A percentile compares a stretch with the other conserved stretches of the same genome.
phyloP scores from a whole-genome alignment of 129 eudicot species.

The Scalesia atractyloides region DNA sequence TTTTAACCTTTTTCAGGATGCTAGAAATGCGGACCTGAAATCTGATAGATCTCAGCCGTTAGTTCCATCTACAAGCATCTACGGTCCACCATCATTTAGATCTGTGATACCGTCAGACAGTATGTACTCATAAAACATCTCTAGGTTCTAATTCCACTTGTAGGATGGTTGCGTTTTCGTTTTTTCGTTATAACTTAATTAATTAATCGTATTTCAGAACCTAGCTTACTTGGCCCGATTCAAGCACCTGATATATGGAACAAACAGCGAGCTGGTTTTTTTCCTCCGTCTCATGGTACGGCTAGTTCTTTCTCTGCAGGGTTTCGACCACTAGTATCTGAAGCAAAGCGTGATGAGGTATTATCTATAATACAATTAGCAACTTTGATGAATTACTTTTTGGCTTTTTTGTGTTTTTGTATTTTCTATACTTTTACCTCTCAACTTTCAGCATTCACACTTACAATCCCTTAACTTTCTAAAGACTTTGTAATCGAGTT shows the following conservation, averaged over 20 bases:
- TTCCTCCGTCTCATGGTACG: constrained; percentile 38
- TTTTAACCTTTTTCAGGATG: constrained; percentile 46
- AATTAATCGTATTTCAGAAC: constrained; percentile 43
- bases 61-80: constrained; percentile 44
- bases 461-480: too few relatives aligned
- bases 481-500: too few relatives aligned
- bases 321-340: constrained; percentile 38
- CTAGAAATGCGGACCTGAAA: constrained; percentile 53
- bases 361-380: neutral
- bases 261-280: constrained; percentile 44
- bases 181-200: constrained; percentile 1
- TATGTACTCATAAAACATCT: constrained; percentile 34
- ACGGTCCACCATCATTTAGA: constrained; percentile 49
- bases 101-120: constrained; percentile 59
- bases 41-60: constrained; percentile 52
- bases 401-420: neutral
- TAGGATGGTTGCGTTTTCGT: neutral
- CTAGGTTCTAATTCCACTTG: neutral
- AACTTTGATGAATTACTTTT: neutral
- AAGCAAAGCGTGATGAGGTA: constrained; percentile 64
- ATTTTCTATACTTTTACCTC: too few relatives aligned
- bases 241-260: constrained; percentile 55
- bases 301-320: constrained; percentile 42
- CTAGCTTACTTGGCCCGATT: constrained; percentile 67
- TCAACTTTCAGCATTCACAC: too few relatives aligned